Conservation (phyloP, 345 rosid species). For the Capsella bursapastoris region DNA sequence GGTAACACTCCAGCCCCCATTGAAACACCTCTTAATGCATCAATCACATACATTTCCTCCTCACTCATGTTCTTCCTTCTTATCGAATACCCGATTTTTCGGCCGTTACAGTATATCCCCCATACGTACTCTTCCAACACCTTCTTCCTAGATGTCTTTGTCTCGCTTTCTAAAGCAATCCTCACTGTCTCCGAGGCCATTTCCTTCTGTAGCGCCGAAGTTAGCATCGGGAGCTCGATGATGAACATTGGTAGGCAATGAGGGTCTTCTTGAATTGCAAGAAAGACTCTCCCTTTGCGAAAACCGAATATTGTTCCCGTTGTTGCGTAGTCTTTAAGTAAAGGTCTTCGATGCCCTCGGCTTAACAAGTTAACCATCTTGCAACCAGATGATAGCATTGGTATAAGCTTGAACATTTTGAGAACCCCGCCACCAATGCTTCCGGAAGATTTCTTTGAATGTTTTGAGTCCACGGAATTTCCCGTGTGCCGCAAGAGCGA, state of each 20-base stretch:
- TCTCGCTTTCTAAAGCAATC: constrained; percentile 89
- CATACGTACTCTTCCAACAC: constrained; percentile 90
- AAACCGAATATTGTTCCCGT: constrained; percentile 89
- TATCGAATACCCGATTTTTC: constrained; percentile 84
- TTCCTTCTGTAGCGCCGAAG: constrained; percentile 75
- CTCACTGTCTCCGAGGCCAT: constrained; percentile 90
- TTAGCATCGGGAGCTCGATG: constrained; percentile 84
- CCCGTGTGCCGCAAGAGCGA: constrained; percentile 66
- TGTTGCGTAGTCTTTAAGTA: constrained; percentile 79
- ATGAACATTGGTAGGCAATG: constrained; percentile 79
- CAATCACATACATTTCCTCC: constrained; percentile 88
- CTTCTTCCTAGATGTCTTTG: constrained; percentile 74
- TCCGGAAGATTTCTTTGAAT: constrained; percentile 50
- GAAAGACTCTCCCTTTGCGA: constrained; percentile 78
- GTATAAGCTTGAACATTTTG: constrained; percentile 84
- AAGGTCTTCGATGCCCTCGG: constrained; percentile 63
- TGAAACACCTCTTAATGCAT: constrained; percentile 80
- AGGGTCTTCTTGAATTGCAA: constrained; percentile 95
- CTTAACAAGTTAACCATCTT: constrained; percentile 89
- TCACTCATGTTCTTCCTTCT: constrained; percentile 86
- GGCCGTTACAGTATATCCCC: constrained; percentile 91
- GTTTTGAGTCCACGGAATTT: constrained; percentile 49
- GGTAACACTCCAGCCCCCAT: constrained; percentile 99
- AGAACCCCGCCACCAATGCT: constrained; percentile 63
- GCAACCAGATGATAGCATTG: constrained; percentile 96